A percentile compares a stretch with the other conserved stretches of the same genome.
phyloP scores from a whole-genome alignment of 192 early-diverging fungal species.

The Backusella sp. region DNA sequence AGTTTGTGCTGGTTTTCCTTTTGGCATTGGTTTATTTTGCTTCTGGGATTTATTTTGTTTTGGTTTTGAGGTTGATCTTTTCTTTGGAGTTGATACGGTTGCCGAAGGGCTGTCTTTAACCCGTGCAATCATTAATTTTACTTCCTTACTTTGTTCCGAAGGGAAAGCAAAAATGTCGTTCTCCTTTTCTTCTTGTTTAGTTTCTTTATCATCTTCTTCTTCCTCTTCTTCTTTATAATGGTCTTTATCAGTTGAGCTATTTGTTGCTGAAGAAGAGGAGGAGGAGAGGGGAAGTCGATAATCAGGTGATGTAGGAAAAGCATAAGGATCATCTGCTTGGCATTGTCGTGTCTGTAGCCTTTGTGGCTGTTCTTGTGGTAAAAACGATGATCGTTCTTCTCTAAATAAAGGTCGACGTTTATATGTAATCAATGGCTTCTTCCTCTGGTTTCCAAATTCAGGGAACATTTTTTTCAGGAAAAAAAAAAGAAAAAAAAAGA shows the following conservation, averaged over 20 bases:
- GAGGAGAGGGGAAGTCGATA: background rate
- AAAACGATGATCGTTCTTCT: background rate
- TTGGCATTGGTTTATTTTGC: background rate
- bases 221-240: background rate
- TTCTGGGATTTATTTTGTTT: background rate
- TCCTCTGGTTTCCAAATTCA: conserved; percentile 5
- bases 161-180: conserved; percentile 5
- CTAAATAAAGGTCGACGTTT: conserved; percentile 3
- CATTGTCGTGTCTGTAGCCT: background rate
- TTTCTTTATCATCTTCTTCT: background rate
- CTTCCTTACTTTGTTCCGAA: background rate
- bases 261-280: background rate
- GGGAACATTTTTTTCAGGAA: background rate
- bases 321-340: background rate
- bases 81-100: background rate
- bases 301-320: background rate
- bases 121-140: conserved; percentile 3
- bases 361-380: background rate
- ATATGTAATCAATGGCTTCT: background rate
- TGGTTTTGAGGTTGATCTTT: background rate
- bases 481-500: background rate
- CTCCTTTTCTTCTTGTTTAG: background rate
- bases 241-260: background rate
- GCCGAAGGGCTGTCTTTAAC: background rate
- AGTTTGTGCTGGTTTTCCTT: background rate